phyloP scores from a whole-genome alignment of 2,329 filamentous ascomycete species.

The Paraphoma sp. region DNA sequence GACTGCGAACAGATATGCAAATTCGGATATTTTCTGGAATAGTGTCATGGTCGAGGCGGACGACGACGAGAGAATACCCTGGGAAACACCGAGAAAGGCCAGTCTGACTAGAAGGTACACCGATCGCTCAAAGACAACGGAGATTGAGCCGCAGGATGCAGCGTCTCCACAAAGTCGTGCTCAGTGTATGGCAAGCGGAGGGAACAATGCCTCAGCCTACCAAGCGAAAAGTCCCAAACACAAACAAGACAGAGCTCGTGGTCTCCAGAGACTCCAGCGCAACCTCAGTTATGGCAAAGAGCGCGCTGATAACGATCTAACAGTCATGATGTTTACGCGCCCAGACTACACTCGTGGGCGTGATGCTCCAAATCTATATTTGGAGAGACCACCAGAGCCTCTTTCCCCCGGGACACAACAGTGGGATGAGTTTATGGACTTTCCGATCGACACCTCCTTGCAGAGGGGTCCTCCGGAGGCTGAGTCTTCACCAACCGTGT shows the following conservation, averaged over 20 bases:
- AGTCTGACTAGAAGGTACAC: not conserved
- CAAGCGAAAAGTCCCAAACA: not conserved
- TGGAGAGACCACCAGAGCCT: not conserved
- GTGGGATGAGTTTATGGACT: constrained; percentile 13
- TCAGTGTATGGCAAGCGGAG: not conserved
- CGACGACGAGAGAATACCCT: not conserved
- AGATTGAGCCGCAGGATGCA: not conserved
- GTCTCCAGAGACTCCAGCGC: not conserved
- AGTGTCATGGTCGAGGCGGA: constrained; percentile 23
- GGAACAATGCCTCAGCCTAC: not conserved
- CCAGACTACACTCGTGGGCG: not conserved
- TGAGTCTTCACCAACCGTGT: not conserved
- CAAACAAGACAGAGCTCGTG: not conserved
- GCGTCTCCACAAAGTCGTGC: not conserved
- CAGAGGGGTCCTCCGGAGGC: not conserved
- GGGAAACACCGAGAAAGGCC: not conserved
- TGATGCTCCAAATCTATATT: not conserved
- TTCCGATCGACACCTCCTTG: not conserved
- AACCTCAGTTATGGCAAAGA: not conserved
- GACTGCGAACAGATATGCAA: constrained; percentile 13
- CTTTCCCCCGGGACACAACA: constrained; percentile 8
- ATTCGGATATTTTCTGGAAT: constrained; percentile 25
- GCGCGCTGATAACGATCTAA: not conserved
- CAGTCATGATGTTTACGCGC: not conserved
- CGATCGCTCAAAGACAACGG: not conserved